Evolutionary conservation across 805 yeast species (phyloP).

Genomic region (Pichia gijzeniarum): DNA sequence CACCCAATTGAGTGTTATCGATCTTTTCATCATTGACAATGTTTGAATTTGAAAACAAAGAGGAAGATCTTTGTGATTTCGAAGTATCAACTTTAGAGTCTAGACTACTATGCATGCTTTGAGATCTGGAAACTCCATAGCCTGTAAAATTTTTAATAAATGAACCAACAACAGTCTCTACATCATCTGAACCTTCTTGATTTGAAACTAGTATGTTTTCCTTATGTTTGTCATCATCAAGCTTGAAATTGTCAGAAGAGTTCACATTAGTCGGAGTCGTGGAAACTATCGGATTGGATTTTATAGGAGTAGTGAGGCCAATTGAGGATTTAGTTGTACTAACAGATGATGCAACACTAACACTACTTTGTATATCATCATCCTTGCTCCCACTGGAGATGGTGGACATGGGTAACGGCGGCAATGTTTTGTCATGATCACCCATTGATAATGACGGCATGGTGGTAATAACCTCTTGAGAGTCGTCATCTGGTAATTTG

Average conservation of each 20-base stretch:
- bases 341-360: too few species aligned
- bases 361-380: not conserved
- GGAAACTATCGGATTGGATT: constrained; percentile 21
- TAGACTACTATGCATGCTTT: too few species aligned
- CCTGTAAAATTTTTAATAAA: constrained; percentile 5
- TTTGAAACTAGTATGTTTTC: not conserved
- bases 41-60: not conserved
- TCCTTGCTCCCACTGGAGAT: too few species aligned
- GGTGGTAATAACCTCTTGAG: constrained; percentile 18
- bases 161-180: not conserved
- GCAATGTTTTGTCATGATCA: constrained; percentile 6
- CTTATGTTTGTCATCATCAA: not conserved
- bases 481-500: constrained; percentile 24
- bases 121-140: not conserved
- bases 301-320: constrained; percentile 3
- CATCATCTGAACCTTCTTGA: not conserved
- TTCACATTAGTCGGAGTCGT: constrained; percentile 11
- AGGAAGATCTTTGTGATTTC: not conserved
- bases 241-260: constrained; percentile 1
- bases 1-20: not conserved
- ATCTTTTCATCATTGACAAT: not conserved
- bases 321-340: not conserved
- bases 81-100: not conserved
- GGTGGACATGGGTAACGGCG: constrained; percentile 9
- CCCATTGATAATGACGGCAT: constrained; percentile 7